Evolutionary conservation across 805 yeast genomes (phyloP).

Genomic region (Komagataella pastoris): DNA sequence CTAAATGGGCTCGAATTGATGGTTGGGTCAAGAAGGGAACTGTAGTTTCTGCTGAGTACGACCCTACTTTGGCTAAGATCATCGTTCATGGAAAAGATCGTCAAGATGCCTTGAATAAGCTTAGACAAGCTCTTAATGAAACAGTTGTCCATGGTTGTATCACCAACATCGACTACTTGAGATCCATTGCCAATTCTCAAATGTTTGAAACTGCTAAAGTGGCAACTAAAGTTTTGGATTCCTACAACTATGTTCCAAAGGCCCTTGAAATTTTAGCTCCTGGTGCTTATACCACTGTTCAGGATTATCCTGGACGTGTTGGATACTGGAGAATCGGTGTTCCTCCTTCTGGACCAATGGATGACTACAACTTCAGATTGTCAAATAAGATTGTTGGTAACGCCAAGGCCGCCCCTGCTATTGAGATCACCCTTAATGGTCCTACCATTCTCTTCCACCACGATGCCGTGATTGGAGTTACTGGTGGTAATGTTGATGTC

Average conservation of each 20-base stretch:
- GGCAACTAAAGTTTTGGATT: constrained; percentile 78
- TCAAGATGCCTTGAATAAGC: constrained; percentile 65
- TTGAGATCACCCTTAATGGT: constrained; percentile 81
- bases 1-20: constrained; percentile 86
- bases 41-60: constrained; percentile 81
- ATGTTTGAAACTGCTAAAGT: constrained; percentile 80
- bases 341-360: constrained; percentile 99
- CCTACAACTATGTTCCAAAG: constrained; percentile 63
- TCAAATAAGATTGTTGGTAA: constrained; percentile 92
- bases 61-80: constrained; percentile 92
- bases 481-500: constrained; percentile 75
- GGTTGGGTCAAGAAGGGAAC: constrained; percentile 92
- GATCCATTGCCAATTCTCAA: constrained; percentile 69
- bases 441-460: constrained; percentile 80
- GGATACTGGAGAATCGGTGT: constrained; percentile 90
- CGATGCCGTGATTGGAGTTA: constrained; percentile 62
- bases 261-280: constrained; percentile 81
- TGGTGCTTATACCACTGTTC: constrained; percentile 93
- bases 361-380: constrained; percentile 74
- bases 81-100: constrained; percentile 90
- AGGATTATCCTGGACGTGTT: constrained; percentile 86
- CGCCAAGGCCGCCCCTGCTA: constrained; percentile 67
- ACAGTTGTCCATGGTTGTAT: constrained; percentile 82
- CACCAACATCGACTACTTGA: constrained; percentile 80
- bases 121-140: constrained; percentile 72